Base-by-base conservation (phyloP, 2,329 filamentous ascomycete species). In the Furcasterigmium furcatum region DNA sequence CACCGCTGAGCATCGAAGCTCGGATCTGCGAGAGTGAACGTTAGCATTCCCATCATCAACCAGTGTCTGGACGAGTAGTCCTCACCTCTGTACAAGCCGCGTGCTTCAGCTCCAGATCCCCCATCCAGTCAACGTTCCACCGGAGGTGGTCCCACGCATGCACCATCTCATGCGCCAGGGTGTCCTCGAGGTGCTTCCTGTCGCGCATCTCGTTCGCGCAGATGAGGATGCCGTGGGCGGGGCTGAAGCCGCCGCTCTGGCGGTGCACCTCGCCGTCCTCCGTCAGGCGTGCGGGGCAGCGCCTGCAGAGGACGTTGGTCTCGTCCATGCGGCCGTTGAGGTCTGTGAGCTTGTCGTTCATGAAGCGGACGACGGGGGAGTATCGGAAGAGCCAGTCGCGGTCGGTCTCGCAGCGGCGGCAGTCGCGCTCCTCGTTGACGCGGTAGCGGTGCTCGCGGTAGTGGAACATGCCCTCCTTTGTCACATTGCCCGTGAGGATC, bases 151-250 rank as follows among this genome's bases (percentile, higher is more conserved):
- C 94, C 76, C 91, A 97, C 1, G 91, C 91, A 65, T 99, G 94
- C 44, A 99, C 87, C 90, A 99, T 95, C 72, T 99, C 94, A 67
- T 99, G 94, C 22, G 91, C 85, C 59, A 99, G 73, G 10, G 91
- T 96, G 64, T 99, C 94, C 71, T 99, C 94, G 55, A 96, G 66
- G 62, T 96, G 90, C 25, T 84, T 84, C 46, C 83, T 74, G 61
- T 90, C 84, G 48, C 85, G 76, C 61, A 97, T 81, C 68, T 94
- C 85, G 67, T 99, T 99, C 43, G 94, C 90, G 68, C 94, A 99
- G 19, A 99, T 76, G 60, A 95, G 64, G 52, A 99, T 96, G 30
- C 94, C 94, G 62, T 91, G 87, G 42, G 87, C 77, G 1, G 91
- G 84, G 63, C 86, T 85, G 64, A 97, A 97, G 1, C 94, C 94